Evolutionary conservation across 768 basidiomycete species (phyloP).

Genomic region (Calocera cornea): DNA sequence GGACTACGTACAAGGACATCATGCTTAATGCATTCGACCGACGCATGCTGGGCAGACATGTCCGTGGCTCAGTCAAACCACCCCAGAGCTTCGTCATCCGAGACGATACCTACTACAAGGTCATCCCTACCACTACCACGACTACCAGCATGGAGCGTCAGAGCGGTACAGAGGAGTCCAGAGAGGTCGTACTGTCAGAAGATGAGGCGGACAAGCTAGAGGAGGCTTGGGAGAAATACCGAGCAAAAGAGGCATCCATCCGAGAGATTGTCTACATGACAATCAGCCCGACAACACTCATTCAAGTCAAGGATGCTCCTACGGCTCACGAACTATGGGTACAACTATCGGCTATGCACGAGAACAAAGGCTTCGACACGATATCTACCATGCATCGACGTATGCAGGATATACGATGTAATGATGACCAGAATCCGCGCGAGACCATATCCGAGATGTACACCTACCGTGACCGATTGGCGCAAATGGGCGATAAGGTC

Average conservation of each 20-base stretch:
- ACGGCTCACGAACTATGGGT: background rate
- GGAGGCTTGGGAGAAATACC: background rate
- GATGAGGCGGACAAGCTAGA: background rate
- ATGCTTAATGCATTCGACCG: too few relatives aligned
- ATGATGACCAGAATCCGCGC: background rate
- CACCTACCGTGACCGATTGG: background rate
- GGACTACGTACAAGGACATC: too few relatives aligned
- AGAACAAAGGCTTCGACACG: background rate
- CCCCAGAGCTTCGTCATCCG: too few relatives aligned
- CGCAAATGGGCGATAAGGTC: background rate
- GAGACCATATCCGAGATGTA: background rate
- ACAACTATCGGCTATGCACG: background rate
- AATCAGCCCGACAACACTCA: background rate
- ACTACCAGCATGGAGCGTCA: too few relatives aligned
- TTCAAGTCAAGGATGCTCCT: background rate
- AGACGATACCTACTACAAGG: too few relatives aligned
- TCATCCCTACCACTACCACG: too few relatives aligned
- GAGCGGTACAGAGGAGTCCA: too few relatives aligned
- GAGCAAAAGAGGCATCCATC: background rate
- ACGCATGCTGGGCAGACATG: too few relatives aligned
- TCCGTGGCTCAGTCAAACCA: too few relatives aligned
- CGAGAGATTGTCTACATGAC: background rate
- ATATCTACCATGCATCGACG: background rate
- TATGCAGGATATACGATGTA: background rate
- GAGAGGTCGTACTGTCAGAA: too few relatives aligned